Evolutionary conservation across 352 stramenopile genomes (phyloP), one percentile per base, ranked within the genome.

Genomic region (Saprolegnia diclina): DNA sequence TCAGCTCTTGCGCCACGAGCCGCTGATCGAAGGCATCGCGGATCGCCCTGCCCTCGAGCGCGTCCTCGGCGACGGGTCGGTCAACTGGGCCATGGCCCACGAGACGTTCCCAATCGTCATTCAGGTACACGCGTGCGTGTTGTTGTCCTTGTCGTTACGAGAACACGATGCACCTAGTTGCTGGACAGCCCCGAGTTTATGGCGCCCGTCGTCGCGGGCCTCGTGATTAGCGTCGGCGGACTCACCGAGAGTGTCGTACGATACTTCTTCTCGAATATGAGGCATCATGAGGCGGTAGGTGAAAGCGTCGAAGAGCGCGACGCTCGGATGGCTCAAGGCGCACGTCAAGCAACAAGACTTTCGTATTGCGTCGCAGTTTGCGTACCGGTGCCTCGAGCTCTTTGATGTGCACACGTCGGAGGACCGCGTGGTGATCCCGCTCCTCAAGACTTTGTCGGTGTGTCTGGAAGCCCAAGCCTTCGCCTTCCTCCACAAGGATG

Each of bases 201-300:
- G 46, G 79, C 94, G 56, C 75, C 80, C 11, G 83, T 98, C 44
- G 68, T 95, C 7, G 80, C 80, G 46, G 97, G 97, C 0, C 79
- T 99, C 3, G 78, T 98, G 11, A 76, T 99, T 9, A 98, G 92
- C 72, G 91, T 98, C 9, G 97, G 97, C 50, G 94, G 94, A 10
- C 78, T 99, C 29, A 98, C 91, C 14, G 94, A 99, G 77, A 97
- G 83, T 64, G 91, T 98, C 7, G 89, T 83, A 32, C 89, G 90
- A 68, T 72, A 73, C 38, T 73, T 76, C 0, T 56, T 64, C 5
- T 14, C 52, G 24, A 22, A 52, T 35, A 6, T 4, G 4, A 9
- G 54, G 7, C n/a, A 29, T n/a, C 18, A 24, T 53, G 29, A 21
- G 7, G 11, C 3, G 13, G 4, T 29, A 67, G 37, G 59, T 92